Evolutionary conservation across 495 filamentous ascomycete species (phyloP).

Genomic region (Neurospora tetrasperma): DNA sequence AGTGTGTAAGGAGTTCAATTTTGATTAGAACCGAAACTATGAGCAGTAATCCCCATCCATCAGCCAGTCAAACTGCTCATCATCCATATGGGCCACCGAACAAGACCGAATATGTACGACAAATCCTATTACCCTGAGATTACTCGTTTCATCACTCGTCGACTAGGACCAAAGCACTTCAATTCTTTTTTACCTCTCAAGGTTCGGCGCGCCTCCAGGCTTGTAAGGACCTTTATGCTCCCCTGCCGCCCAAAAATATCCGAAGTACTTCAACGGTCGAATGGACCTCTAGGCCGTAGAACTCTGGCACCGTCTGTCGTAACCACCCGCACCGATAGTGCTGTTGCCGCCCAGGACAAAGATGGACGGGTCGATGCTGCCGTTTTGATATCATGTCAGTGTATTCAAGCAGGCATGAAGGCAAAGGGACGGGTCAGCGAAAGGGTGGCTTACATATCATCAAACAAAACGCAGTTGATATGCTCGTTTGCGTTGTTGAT

Average conservation of each 20-base stretch:
- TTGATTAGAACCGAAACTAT: not conserved
- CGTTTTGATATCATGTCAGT: not conserved
- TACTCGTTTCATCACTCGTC: not conserved
- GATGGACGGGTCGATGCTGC: conserved; percentile 12
- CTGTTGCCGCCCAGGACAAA: conserved; percentile 10
- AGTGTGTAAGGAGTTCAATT: not conserved
- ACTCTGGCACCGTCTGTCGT: conserved; percentile 14
- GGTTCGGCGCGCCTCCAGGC: not conserved
- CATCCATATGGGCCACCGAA: not conserved
- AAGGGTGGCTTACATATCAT: conserved; percentile 21
- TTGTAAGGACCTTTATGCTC: not conserved
- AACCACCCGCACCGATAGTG: conserved; percentile 17
- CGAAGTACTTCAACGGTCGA: not conserved
- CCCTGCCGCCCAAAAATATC: not conserved
- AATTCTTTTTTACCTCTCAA: not conserved
- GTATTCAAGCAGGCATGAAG: not conserved
- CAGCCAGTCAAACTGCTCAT: not conserved
- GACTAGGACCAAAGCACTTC: not conserved
- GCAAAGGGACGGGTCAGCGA: not conserved
- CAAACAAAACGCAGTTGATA: conserved; percentile 22
- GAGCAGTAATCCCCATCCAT: too few species aligned
- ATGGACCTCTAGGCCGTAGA: not conserved
- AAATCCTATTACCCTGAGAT: not conserved
- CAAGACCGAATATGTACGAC: not conserved
- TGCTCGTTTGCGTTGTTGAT: conserved; percentile 11